A percentile compares a stretch with the other conserved stretches of the same genome.
These are phyloP conservation scores for Pouteria glomerata DNA, from an alignment of 148 eudicot genomes.

Conservation along the genomic window DNA sequence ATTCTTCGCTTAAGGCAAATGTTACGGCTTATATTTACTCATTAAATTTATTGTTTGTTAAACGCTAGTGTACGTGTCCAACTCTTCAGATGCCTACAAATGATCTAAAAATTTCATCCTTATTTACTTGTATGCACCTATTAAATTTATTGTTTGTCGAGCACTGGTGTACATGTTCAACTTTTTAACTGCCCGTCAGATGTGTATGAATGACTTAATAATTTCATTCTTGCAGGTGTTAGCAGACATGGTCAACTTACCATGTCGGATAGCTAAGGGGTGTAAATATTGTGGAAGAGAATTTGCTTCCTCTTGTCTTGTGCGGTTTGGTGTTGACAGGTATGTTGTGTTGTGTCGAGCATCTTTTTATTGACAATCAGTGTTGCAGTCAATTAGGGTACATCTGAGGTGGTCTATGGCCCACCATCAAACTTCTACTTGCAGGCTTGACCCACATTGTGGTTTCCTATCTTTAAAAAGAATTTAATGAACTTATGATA, in stretches of 20 bases:
- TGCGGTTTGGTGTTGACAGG: constrained; percentile 20
- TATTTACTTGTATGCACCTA: constrained; percentile 4
- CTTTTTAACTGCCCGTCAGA: background rate
- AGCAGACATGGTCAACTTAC: constrained; percentile 22
- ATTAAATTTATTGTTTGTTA: background rate
- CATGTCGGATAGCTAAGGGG: constrained; percentile 28
- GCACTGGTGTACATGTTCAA: background rate
- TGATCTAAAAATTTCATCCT: background rate
- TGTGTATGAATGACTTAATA: background rate
- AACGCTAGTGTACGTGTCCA: background rate
- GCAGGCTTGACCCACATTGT: background rate
- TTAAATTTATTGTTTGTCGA: background rate
- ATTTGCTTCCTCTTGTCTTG: constrained; percentile 30
- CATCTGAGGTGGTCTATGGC: background rate
- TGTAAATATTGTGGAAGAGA: constrained; percentile 21
- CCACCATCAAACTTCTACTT: background rate
- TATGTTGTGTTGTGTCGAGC: constrained; percentile 1
- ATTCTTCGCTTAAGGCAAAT: too few relatives aligned
- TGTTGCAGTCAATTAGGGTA: background rate
- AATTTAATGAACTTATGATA: background rate
- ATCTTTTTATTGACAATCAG: background rate
- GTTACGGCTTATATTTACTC: background rate
- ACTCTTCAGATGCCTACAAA: background rate
- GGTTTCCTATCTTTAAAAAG: background rate
- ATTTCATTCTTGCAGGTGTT: constrained; percentile 15